Conservation (phyloP, 2,329 filamentous ascomycete species). For the Fusarium sp. region DNA sequence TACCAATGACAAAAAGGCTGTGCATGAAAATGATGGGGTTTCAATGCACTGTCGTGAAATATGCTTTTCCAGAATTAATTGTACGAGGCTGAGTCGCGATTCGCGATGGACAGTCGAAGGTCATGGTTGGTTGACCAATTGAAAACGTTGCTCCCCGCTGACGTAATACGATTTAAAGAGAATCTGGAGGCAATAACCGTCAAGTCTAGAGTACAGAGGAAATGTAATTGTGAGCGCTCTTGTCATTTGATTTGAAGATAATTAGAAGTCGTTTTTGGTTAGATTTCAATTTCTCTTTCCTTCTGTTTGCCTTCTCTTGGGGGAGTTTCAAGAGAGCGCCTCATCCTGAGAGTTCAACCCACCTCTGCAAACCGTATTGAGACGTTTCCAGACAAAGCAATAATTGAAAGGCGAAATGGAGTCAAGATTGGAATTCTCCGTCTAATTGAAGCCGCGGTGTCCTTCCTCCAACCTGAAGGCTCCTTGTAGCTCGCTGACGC, state of each 20-base stretch:
- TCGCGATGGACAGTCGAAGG: conserved; percentile 24
- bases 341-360: background rate
- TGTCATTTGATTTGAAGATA: background rate
- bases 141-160: conserved; percentile 27
- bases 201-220: background rate
- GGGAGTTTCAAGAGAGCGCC: background rate
- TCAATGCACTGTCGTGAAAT: conserved; percentile 13
- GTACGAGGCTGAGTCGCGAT: conserved; percentile 43
- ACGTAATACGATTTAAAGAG: conserved; percentile 34
- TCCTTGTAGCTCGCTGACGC: conserved; percentile 17
- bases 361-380: background rate
- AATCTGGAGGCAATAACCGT: background rate
- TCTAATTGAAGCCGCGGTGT: conserved; percentile 33
- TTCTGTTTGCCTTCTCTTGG: background rate
- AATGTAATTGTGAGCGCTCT: background rate
- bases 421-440: conserved; percentile 39
- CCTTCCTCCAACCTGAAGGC: conserved; percentile 2
- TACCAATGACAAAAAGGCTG: conserved; percentile 1
- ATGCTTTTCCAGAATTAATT: conserved; percentile 18
- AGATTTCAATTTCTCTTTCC: fast-evolving
- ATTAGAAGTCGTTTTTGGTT: background rate
- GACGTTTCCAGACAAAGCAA: background rate
- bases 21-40: conserved; percentile 7
- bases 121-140: conserved; percentile 38
- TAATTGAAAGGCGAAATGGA: conserved; percentile 9